These are phyloP conservation scores for Fusarium dlaminii DNA, from an alignment of 2,329 filamentous ascomycete species.

Conservation along the genomic window DNA sequence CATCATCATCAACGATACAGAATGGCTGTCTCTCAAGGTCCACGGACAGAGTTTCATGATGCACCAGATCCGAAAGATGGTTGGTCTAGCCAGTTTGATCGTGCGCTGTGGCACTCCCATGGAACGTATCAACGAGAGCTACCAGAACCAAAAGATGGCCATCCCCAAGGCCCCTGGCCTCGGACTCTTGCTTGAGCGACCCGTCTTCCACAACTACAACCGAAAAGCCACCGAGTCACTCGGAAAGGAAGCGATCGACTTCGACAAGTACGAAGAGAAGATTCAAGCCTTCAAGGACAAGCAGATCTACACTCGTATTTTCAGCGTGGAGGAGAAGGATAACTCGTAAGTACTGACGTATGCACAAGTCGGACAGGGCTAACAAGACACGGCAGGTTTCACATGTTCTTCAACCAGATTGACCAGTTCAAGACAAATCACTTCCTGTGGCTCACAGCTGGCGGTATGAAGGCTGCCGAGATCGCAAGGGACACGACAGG, in stretches of 20 bases:
- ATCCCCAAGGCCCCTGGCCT: slow-evolving; percentile 95
- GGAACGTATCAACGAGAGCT: slow-evolving; percentile 77
- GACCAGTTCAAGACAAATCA: slow-evolving; percentile 77
- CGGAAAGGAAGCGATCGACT: slow-evolving; percentile 77
- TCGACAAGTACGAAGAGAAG: slow-evolving; percentile 78
- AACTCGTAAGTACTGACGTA: slow-evolving; percentile 73
- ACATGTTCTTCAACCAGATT: slow-evolving; percentile 81
- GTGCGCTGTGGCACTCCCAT: slow-evolving; percentile 84
- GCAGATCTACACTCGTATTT: slow-evolving; percentile 93
- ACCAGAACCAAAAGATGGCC: slow-evolving; percentile 76
- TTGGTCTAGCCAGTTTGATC: slow-evolving; percentile 87
- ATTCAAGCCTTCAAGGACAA: slow-evolving; percentile 90
- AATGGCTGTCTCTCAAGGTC: slow-evolving; percentile 96
- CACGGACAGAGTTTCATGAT: slow-evolving; percentile 99
- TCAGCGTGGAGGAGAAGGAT: slow-evolving; percentile 85
- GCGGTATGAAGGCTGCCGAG: slow-evolving; percentile 70
- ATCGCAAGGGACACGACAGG: slow-evolving; percentile 43
- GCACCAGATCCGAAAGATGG: slow-evolving; percentile 99
- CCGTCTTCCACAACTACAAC: slow-evolving; percentile 93
- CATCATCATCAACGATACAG: slow-evolving; percentile 87
- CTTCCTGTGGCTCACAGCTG: slow-evolving; percentile 79
- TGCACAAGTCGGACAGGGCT: slow-evolving; percentile 1
- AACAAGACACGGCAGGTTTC: slow-evolving; percentile 63
- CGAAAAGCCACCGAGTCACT: slow-evolving; percentile 71
- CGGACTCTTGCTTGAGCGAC: slow-evolving; percentile 86